Evolutionary conservation across 2,329 filamentous ascomycete species (phyloP).

Genomic region (Monosporascus sp.): DNA sequence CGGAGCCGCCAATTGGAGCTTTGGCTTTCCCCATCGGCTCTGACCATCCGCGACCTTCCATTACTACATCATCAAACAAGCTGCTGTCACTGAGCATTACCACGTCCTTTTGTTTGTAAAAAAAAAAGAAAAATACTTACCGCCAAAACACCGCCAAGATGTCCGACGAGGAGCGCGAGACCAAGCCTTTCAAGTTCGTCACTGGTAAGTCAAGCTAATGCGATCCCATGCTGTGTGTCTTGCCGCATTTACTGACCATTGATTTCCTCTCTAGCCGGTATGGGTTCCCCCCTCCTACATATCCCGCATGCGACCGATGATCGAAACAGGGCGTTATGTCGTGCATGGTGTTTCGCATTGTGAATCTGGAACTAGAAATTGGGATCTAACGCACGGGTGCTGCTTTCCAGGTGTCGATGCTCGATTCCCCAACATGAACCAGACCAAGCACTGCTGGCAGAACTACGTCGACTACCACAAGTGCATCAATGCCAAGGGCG

Average conservation of each 20-base stretch:
- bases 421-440: constrained; percentile 97
- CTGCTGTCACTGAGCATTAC: constrained; percentile 26
- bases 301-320: constrained; percentile 7
- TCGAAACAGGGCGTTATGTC: constrained; percentile 3
- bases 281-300: constrained; percentile 21
- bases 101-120: constrained; percentile 22
- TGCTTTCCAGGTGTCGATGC: constrained; percentile 81
- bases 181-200: constrained; percentile 99
- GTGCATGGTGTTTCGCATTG: background rate
- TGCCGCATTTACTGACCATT: background rate
- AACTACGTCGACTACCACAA: constrained; percentile 99
- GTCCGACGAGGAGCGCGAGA: constrained; percentile 82
- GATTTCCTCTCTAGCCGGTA: constrained; percentile 35
- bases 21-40: background rate
- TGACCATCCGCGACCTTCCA: constrained; percentile 27
- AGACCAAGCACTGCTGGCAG: constrained; percentile 99
- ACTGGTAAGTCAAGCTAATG: constrained; percentile 64
- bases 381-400: constrained; percentile 14
- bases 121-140: constrained; percentile 10
- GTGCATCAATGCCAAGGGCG: constrained; percentile 96
- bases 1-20: constrained; percentile 9
- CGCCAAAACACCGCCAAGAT: constrained; percentile 59
- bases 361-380: background rate
- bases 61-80: constrained; percentile 14
- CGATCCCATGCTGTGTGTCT: no score